A percentile compares a stretch with the other conserved stretches of the same genome.
phyloP scores from a whole-genome alignment of 164 flowering plant species.

The Sedum album region DNA sequence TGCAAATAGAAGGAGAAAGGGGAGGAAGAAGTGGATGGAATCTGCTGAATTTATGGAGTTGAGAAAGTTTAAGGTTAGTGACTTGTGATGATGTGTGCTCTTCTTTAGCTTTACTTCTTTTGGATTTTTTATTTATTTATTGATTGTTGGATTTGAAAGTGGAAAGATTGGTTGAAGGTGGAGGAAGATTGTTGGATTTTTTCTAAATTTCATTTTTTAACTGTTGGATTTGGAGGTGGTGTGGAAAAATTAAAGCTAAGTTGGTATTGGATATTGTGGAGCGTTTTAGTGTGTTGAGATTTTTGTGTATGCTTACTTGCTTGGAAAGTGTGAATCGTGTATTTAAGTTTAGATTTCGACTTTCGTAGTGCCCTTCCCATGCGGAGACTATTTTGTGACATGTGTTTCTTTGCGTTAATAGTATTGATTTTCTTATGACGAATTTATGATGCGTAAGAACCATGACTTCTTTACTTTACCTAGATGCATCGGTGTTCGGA shows the following conservation, averaged over 20 bases:
- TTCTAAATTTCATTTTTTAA: no score
- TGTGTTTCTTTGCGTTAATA: no score
- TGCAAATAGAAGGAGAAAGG: conserved; percentile 1
- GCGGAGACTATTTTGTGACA: no score
- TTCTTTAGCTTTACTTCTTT: background rate
- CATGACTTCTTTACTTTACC: background rate
- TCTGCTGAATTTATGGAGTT: background rate
- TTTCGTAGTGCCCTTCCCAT: no score
- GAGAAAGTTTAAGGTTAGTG: background rate
- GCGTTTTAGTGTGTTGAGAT: no score
- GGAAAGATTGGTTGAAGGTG: background rate
- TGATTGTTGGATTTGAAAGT: background rate
- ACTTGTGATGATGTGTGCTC: background rate
- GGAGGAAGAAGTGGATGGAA: background rate
- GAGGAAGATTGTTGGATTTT: background rate
- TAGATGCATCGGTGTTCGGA: background rate
- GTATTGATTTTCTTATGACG: no score
- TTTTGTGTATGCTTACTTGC: background rate
- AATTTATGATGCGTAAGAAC: no score
- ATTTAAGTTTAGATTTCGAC: background rate
- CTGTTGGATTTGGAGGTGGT: background rate
- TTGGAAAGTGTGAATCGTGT: background rate
- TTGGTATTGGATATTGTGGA: no score
- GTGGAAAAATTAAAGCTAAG: background rate
- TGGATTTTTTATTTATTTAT: background rate